Conservation (phyloP, 306 rosid genomes). For the Hippophae rhamnoides region DNA sequence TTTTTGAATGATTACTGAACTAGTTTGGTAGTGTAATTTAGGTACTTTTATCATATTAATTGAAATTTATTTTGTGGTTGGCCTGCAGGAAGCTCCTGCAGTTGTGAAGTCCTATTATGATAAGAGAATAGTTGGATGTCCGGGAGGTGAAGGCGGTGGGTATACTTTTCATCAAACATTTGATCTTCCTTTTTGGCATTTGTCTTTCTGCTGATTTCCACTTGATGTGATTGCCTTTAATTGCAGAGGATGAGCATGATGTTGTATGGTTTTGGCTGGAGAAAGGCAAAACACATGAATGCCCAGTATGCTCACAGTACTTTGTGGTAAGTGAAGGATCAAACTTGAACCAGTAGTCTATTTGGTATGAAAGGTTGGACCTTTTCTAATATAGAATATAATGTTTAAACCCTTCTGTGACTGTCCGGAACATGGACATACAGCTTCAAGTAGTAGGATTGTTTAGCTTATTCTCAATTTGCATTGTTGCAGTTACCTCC, state of each 20-base stretch:
- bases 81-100: slow-evolving; percentile 68
- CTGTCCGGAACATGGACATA: too few relatives aligned
- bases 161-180: slow-evolving; percentile 15
- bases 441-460: too few relatives aligned
- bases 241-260: slow-evolving; percentile 94
- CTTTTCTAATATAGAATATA: not conserved
- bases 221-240: slow-evolving; percentile 16
- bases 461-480: too few relatives aligned
- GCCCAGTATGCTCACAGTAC: slow-evolving; percentile 86
- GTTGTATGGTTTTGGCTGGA: slow-evolving; percentile 99
- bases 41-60: not conserved
- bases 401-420: not conserved
- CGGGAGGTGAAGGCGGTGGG: slow-evolving; percentile 94
- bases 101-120: slow-evolving; percentile 68
- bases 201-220: not conserved
- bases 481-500: not conserved
- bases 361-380: slow-evolving; percentile 1
- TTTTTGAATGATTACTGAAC: not conserved
- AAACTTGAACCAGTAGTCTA: slow-evolving; percentile 5
- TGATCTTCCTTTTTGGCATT: slow-evolving; percentile 1
- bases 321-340: slow-evolving; percentile 58
- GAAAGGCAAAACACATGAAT: slow-evolving; percentile 78
- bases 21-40: not conserved
- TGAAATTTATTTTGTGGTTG: slow-evolving; percentile 9
- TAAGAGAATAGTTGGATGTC: slow-evolving; percentile 92